Conservation (phyloP, 345 rosid species). For the Draba incana region DNA sequence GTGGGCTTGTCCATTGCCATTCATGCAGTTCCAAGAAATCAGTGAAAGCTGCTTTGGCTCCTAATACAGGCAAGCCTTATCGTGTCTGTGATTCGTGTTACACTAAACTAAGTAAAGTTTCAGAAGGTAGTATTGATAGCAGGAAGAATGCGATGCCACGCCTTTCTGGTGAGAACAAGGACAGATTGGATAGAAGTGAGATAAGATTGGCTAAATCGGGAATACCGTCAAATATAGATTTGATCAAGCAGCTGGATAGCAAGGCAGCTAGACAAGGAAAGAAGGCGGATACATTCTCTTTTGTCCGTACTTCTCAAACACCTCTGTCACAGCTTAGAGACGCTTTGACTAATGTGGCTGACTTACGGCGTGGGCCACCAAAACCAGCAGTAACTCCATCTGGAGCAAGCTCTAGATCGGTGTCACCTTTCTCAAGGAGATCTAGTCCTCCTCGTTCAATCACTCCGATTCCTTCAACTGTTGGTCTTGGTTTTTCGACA, state of each 20-base stretch:
- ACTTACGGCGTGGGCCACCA: slow-evolving; percentile 63
- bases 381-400: slow-evolving; percentile 72
- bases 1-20: slow-evolving; percentile 98
- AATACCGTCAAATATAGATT: slow-evolving; percentile 75
- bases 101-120: slow-evolving; percentile 67
- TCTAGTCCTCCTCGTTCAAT: slow-evolving; percentile 96
- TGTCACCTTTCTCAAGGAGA: slow-evolving; percentile 95
- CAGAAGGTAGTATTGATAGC: slow-evolving; percentile 60
- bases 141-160: slow-evolving; percentile 75
- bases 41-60: slow-evolving; percentile 77
- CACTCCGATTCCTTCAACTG: slow-evolving; percentile 83
- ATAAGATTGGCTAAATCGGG: slow-evolving; percentile 71
- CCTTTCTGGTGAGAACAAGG: slow-evolving; percentile 90
- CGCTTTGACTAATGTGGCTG: slow-evolving; percentile 65
- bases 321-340: slow-evolving; percentile 84
- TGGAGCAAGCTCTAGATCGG: slow-evolving; percentile 88
- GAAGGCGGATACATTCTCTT: slow-evolving; percentile 73
- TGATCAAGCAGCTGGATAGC: slow-evolving; percentile 91
- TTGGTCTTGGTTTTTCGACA: slow-evolving; percentile 82
- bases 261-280: slow-evolving; percentile 94
- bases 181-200: slow-evolving; percentile 85
- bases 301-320: slow-evolving; percentile 71
- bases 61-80: slow-evolving; percentile 84
- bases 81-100: slow-evolving; percentile 95
- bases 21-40: slow-evolving; percentile 93